Evolutionary conservation across 805 yeast genomes (phyloP).

Genomic region (Sporopachydermia quercuum): DNA sequence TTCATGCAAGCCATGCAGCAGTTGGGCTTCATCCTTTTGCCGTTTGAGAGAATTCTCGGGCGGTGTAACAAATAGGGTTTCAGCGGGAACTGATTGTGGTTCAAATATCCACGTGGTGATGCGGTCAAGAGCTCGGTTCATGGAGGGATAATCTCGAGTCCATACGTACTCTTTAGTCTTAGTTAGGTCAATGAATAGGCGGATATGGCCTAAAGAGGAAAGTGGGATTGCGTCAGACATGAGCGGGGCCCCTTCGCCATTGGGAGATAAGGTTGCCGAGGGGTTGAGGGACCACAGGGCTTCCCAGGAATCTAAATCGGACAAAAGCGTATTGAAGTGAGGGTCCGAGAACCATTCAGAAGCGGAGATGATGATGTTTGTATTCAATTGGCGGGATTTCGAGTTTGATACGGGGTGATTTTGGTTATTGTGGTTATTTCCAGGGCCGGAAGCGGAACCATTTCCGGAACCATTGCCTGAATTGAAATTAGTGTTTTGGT

Average conservation of each 20-base stretch:
- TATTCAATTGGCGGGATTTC: no score
- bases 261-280: constrained; percentile 24
- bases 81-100: background rate
- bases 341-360: background rate
- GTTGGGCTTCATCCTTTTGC: background rate
- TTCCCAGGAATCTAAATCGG: constrained; percentile 21
- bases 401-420: no score
- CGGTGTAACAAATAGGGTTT: background rate
- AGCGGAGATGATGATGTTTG: background rate
- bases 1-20: constrained; percentile 15
- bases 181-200: constrained; percentile 20
- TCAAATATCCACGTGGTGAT: background rate
- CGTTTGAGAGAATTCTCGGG: background rate
- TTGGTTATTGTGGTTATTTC: background rate
- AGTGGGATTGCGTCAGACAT: constrained; percentile 27
- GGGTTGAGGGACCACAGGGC: constrained; percentile 25
- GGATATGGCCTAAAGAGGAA: constrained; percentile 22
- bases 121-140: constrained; percentile 5
- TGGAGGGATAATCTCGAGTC: constrained; percentile 20
- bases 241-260: constrained; percentile 23
- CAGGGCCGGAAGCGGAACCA: background rate
- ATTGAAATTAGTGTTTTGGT: background rate
- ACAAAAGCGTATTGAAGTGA: background rate
- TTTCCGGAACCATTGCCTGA: background rate
- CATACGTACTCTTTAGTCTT: constrained; percentile 24